These are phyloP conservation scores for Lanmaoa rubissima DNA, from an alignment of 768 basidiomycete species.

Conservation along the genomic window DNA sequence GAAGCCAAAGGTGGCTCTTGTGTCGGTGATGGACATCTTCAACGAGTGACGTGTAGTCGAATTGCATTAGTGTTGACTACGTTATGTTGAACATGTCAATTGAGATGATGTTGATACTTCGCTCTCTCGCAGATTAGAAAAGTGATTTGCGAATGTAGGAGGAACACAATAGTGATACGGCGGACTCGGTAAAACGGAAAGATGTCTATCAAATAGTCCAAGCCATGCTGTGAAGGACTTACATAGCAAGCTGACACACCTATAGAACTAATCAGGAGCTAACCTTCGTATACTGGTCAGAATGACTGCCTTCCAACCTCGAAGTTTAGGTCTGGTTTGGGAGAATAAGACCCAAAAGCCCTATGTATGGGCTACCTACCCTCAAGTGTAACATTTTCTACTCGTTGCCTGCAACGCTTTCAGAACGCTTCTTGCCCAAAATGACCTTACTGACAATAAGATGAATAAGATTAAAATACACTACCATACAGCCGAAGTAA, in stretches of 20 bases:
- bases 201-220: too few species aligned
- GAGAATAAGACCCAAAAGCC: too few species aligned
- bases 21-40: slow-evolving; percentile 27
- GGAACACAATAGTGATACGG: too few species aligned
- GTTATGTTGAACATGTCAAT: too few species aligned
- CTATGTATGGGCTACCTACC: neutral
- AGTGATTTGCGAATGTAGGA: neutral
- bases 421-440: neutral
- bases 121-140: slow-evolving; percentile 32
- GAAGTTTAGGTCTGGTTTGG: too few species aligned
- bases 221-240: slow-evolving; percentile 13
- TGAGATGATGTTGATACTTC: too few species aligned
- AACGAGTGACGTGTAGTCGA: slow-evolving; percentile 2
- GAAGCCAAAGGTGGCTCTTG: slow-evolving; percentile 35
- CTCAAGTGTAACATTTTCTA: neutral
- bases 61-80: neutral
- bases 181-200: too few species aligned
- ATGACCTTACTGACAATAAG: neutral
- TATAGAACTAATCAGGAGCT: too few species aligned
- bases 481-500: slow-evolving; percentile 19
- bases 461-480: slow-evolving; percentile 21
- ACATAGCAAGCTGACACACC: neutral
- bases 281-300: too few species aligned
- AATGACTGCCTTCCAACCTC: too few species aligned
- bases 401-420: neutral